Percentiles rank a stretch among this genome's conserved stretches.
Conservation (phyloP, 768 basidiomycete genomes). For the Gyrodon lividus region DNA sequence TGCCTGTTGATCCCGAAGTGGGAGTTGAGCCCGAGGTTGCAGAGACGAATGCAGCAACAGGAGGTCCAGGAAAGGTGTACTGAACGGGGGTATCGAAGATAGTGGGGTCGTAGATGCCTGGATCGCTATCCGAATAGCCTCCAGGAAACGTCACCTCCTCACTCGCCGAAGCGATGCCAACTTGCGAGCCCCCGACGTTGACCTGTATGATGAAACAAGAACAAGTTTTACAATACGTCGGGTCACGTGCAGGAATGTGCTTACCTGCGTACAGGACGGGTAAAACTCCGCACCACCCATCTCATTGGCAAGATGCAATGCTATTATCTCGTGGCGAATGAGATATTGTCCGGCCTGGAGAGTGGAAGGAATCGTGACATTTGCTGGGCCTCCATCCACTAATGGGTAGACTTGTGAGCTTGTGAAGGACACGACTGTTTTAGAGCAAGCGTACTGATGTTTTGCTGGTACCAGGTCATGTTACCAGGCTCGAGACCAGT, state of each 20-base stretch:
- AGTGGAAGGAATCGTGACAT: slow-evolving; percentile 45
- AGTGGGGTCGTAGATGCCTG: slow-evolving; percentile 63
- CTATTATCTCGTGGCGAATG: slow-evolving; percentile 78
- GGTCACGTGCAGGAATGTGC: slow-evolving; percentile 3
- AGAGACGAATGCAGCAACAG: slow-evolving; percentile 42
- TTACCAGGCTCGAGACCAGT: slow-evolving; percentile 40
- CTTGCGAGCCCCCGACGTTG: slow-evolving; percentile 51
- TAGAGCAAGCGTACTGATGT: slow-evolving; percentile 44
- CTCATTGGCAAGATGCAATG: slow-evolving; percentile 61
- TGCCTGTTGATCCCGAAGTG: neutral
- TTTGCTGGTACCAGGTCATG: slow-evolving; percentile 50
- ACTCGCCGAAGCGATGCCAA: slow-evolving; percentile 42
- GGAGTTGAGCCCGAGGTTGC: slow-evolving; percentile 16
- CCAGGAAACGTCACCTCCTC: slow-evolving; percentile 71
- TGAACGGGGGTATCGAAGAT: slow-evolving; percentile 32
- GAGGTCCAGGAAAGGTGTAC: slow-evolving; percentile 55
- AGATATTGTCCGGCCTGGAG: slow-evolving; percentile 71
- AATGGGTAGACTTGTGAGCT: neutral
- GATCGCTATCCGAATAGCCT: slow-evolving; percentile 66
- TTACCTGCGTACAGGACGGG: slow-evolving; percentile 58
- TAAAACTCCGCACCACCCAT: slow-evolving; percentile 78
- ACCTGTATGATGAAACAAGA: slow-evolving; percentile 35
- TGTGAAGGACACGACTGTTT: neutral
- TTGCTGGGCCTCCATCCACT: slow-evolving; percentile 43
- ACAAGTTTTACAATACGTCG: neutral